Percentiles rank a stretch among this genome's conserved stretches.
These are phyloP conservation scores for Phytophthora citrophthora DNA, from an alignment of 352 stramenopile genomes.

Conservation along the genomic window DNA sequence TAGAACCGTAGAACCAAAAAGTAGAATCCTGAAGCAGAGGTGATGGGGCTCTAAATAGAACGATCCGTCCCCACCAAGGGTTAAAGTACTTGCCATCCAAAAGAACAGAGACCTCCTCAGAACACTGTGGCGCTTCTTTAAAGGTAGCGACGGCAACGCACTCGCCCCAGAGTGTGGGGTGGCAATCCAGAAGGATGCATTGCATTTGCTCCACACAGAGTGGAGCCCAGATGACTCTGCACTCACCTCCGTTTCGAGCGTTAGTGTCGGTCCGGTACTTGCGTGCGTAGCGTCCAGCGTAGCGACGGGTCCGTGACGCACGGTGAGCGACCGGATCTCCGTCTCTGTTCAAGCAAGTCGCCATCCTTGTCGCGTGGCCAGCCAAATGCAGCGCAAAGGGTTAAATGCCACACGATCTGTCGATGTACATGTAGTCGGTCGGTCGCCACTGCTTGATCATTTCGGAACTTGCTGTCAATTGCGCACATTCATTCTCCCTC, in stretches of 20 bases:
- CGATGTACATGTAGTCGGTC: slow-evolving; percentile 2
- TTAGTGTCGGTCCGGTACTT: slow-evolving; percentile 24
- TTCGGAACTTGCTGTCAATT: slow-evolving; percentile 34
- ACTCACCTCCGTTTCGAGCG: slow-evolving; percentile 21
- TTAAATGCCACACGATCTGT: slow-evolving; percentile 34
- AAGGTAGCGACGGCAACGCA: background rate
- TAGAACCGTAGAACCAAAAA: slow-evolving; percentile 17
- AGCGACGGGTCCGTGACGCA: slow-evolving; percentile 37
- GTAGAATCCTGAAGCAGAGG: slow-evolving; percentile 32
- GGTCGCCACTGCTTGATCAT: slow-evolving; percentile 16
- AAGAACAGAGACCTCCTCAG: background rate
- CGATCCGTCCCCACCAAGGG: background rate
- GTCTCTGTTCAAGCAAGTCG: slow-evolving; percentile 27
- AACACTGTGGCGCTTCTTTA: slow-evolving; percentile 7
- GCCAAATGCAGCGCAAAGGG: slow-evolving; percentile 19
- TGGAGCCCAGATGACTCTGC: background rate
- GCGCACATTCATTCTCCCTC: background rate
- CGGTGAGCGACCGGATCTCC: slow-evolving; percentile 23
- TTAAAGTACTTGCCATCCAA: background rate
- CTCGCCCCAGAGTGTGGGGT: background rate
- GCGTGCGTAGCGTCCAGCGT: slow-evolving; percentile 29
- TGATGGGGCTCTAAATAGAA: slow-evolving; percentile 13
- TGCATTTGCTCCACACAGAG: background rate
- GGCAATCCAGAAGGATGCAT: slow-evolving; percentile 10
- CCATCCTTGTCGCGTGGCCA: slow-evolving; percentile 41